Evolutionary conservation across 2,329 filamentous ascomycete species (phyloP), one percentile per base, ranked within the genome.

Genomic region (Incumbomyces delicatus): DNA sequence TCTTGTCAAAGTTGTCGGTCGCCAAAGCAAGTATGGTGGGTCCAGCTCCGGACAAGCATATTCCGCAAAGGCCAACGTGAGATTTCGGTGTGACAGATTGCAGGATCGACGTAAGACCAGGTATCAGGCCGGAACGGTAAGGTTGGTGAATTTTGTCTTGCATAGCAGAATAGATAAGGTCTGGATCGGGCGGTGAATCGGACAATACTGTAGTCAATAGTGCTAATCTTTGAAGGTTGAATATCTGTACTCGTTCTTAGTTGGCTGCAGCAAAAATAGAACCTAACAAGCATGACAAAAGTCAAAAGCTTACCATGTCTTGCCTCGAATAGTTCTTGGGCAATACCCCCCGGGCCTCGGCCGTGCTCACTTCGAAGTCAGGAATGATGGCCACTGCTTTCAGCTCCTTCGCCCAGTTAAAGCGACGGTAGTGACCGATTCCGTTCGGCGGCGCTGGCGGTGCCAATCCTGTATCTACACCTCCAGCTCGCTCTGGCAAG

Each of bases 111-210:
- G 85, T 84, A 48, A 98, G 75, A 1, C 90, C 92, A 1, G 92
- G 92, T 57, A 98, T 94, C 52, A 98, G 77, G 2, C 78, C 83
- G 67, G 92, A 83, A 45, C 92, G 83, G 71, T 98, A 96, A 36
- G 88, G 92, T 67, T 98, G 92, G 70, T 98, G 92, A 51, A 98
- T 80, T 68, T 89, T 94, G 72, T 98, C 92, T 69, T 96, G 92
- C 92, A 98, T 98, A 39, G 89, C 90, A 40, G 94, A 81, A 70
- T 94, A 94, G 64, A 98, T 98, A 66, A 94, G 83, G 58, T 94
- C 83, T 17, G 92, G 83, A 61, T 95, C 85, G 1, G 89, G 90
- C 8, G 92, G 90, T 6, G 85, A 90, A 63, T 87, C 83, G 53
- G 89, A 88, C 38, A 98, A 76, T 1, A 89, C 89, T 10, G 88